Base-by-base conservation (phyloP, 768 basidiomycete species). In the Sporobolomyces roseus region DNA sequence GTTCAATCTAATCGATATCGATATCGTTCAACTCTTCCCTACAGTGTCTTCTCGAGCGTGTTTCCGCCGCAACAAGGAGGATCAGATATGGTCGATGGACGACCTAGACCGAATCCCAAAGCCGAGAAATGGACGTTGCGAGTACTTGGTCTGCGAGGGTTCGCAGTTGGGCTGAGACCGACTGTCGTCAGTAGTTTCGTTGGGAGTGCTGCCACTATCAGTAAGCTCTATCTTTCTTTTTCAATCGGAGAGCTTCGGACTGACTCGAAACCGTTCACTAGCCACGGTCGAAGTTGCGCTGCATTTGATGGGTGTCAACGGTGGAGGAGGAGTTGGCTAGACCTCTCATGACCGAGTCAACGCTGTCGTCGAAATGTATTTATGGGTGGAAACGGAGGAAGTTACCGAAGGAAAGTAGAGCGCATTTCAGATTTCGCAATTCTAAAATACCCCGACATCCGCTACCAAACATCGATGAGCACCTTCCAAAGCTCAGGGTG, bases 191-290 rank as follows among this genome's bases (percentile, higher is more conserved):
- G 72, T 27, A 59, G 54, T 32, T 73, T 73, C 48, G 72, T 73
- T 10, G 72, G 72, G 17, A 73, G 72, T 43, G 72, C 72, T 30
- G 72, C 67, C 25, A 73, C 72, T 1, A 73, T 73, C 55, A 73
- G 64, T 69, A 56, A 55, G 68, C 63, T 46, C 52, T 38, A 45
- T 41, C 32, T 5, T 23, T 54, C 17, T 25, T n/a, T 33, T n/a
- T n/a, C n/a, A n/a, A n/a, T n/a, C n/a, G n/a, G n/a, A n/a, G n/a
- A n/a, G n/a, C n/a, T n/a, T n/a, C n/a, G n/a, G n/a, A n/a, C n/a
- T n/a, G n/a, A n/a, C n/a, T n/a, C n/a, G n/a, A n/a, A n/a, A n/a
- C n/a, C n/a, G n/a, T 52, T 53, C 23, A n/a, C 45, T 55, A 69
- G 68, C 68, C 17, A 69, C 68, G 13, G 68, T 69, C 63, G 68